phyloP scores from a whole-genome alignment of 2,329 filamentous ascomycete genomes.

The Gnomoniopsis sp. region DNA sequence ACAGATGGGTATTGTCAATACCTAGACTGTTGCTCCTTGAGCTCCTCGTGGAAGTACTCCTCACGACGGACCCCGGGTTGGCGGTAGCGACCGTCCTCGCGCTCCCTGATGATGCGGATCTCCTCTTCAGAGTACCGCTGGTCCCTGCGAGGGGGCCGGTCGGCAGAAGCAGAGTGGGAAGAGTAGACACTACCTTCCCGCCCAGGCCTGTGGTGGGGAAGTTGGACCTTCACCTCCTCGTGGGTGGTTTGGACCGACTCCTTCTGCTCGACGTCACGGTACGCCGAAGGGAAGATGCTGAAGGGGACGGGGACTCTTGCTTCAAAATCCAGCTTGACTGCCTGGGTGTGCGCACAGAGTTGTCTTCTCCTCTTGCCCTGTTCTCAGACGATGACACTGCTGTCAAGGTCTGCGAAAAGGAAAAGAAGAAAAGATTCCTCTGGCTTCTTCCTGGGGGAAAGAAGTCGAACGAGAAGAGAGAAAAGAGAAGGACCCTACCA shows the following conservation, averaged over 20 bases:
- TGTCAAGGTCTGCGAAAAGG: constrained; percentile 44
- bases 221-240: constrained; percentile 86
- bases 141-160: constrained; percentile 59
- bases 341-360: constrained; percentile 55
- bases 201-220: constrained; percentile 80
- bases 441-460: constrained; percentile 41
- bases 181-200: constrained; percentile 87
- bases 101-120: constrained; percentile 74
- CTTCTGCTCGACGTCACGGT: constrained; percentile 48
- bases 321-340: constrained; percentile 99
- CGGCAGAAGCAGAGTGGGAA: constrained; percentile 59
- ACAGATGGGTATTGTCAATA: constrained; percentile 19
- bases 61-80: constrained; percentile 61
- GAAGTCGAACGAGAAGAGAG: constrained; percentile 49
- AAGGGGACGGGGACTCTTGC: constrained; percentile 98
- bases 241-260: constrained; percentile 58
- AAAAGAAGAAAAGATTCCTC: constrained; percentile 56
- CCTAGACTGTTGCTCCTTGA: constrained; percentile 28
- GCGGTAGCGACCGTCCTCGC: constrained; percentile 72
- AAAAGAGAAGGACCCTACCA: constrained; percentile 33
- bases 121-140: constrained; percentile 75
- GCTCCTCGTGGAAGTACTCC: constrained; percentile 51
- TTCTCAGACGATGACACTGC: constrained; percentile 29
- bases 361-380: constrained; percentile 43
- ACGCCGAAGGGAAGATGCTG: constrained; percentile 99